Base-by-base conservation (phyloP, 2,329 filamentous ascomycete genomes). In the Trematosphaeria pertusa region DNA sequence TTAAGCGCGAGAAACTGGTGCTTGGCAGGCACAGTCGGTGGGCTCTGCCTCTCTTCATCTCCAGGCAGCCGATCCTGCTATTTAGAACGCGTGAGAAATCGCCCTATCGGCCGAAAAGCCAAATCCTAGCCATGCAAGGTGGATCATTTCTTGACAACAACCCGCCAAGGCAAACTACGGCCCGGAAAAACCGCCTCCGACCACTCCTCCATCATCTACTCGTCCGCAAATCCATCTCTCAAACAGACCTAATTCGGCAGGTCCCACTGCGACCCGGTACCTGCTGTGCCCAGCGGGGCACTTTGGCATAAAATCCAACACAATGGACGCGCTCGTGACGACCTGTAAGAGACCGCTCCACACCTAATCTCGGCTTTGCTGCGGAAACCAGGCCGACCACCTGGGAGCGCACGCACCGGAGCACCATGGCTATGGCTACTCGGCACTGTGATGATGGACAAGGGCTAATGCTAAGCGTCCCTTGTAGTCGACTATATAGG, bases 401-500 rank as follows among this genome's bases (percentile, higher is more conserved):
- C 18, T 15, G 43, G 17, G 40, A 47, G 37, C 39, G 38, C 39
- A n/a, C n/a, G n/a, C 47, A 31, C 32, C 22, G 39, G 28, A 26
- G 19, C 12, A 39, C 47, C 7, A 7, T 28, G 24, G 24, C 26
- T 48, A 30, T 7, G 24, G 50, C 46, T 43, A 50, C 43, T 54
- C 42, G 44, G 48, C 42, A 41, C 34, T 38, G 40, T 46, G 34
- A 12, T 43, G 45, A 50, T 39, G 20, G 26, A 52, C 55, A 61
- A 56, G 56, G 58, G 61, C 63, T 68, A 64, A 68, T n/a, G 50
- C 34, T 34, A 32, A 35, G 40, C 39, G 33, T 42, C 33, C 31
- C 2, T 30, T 43, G 18, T 50, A 64, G 62, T 61, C 37, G 47
- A 65, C 54, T 67, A 68, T 67, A 67, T 68, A 68, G 61, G 50